Evolutionary conservation across 495 filamentous ascomycete genomes (phyloP).

Genomic region (Lentithecium fluviatile): DNA sequence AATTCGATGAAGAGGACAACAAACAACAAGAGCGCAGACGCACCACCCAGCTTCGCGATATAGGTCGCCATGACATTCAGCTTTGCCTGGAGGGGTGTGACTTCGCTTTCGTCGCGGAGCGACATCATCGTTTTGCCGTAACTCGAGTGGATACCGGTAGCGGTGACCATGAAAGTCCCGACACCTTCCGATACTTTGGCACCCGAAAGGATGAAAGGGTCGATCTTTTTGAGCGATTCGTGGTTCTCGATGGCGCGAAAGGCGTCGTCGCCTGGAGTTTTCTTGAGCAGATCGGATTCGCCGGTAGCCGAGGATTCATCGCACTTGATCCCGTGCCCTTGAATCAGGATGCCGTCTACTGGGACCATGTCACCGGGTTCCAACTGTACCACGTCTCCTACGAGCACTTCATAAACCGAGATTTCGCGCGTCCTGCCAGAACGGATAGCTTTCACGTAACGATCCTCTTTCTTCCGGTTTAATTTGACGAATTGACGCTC

Average conservation of each 20-base stretch:
- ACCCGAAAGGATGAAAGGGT: slow-evolving; percentile 92
- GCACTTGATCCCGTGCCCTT: slow-evolving; percentile 58
- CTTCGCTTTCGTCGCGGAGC: slow-evolving; percentile 82
- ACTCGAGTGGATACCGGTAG: slow-evolving; percentile 80
- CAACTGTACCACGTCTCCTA: slow-evolving; percentile 78
- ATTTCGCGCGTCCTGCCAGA: slow-evolving; percentile 75
- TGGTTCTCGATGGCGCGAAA: slow-evolving; percentile 74
- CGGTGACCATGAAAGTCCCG: slow-evolving; percentile 82
- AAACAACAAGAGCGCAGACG: slow-evolving; percentile 80
- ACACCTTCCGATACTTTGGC: slow-evolving; percentile 90
- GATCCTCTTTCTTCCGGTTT: slow-evolving; percentile 51
- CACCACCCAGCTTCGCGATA: slow-evolving; percentile 88
- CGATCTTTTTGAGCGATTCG: slow-evolving; percentile 75
- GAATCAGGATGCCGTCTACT: slow-evolving; percentile 43
- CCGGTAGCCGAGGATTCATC: slow-evolving; percentile 70
- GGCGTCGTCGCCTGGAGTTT: slow-evolving; percentile 69
- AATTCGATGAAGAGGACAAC: slow-evolving; percentile 93
- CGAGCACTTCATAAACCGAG: slow-evolving; percentile 75
- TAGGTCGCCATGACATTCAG: slow-evolving; percentile 87
- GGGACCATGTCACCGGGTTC: slow-evolving; percentile 83
- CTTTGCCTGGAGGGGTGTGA: slow-evolving; percentile 92
- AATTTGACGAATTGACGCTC: slow-evolving; percentile 50
- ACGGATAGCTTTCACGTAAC: slow-evolving; percentile 69
- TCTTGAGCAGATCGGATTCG: slow-evolving; percentile 68
- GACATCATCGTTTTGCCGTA: slow-evolving; percentile 95